These are phyloP conservation scores for Fusarium guadeloupense DNA, from an alignment of 2,329 filamentous ascomycete genomes.

Conservation along the genomic window DNA sequence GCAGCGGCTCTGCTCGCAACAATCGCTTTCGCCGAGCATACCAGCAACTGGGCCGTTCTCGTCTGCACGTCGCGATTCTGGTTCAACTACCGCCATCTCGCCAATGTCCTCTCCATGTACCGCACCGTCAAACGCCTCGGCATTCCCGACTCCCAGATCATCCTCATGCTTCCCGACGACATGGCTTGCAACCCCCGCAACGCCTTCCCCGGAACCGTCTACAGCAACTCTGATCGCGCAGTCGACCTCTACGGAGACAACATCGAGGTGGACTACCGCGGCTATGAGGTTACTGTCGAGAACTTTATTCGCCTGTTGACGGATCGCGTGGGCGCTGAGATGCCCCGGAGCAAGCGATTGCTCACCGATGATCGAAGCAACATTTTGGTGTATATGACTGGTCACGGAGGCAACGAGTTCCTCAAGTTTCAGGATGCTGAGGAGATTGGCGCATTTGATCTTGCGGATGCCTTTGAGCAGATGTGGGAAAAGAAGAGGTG, in stretches of 20 bases:
- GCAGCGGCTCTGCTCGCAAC: constrained; percentile 58
- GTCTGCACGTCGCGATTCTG: constrained; percentile 98
- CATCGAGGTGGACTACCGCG: constrained; percentile 97
- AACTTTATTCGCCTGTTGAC: constrained; percentile 97
- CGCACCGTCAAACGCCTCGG: constrained; percentile 97
- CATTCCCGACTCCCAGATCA: constrained; percentile 98
- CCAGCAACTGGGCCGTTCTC: constrained; percentile 99
- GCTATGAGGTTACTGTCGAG: constrained; percentile 98
- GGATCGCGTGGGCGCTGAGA: constrained; percentile 92
- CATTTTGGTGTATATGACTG: constrained; percentile 98
- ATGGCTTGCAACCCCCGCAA: constrained; percentile 99
- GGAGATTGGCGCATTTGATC: constrained; percentile 94
- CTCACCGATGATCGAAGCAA: constrained; percentile 96
- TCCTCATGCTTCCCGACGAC: constrained; percentile 99
- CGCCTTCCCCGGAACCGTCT: constrained; percentile 95
- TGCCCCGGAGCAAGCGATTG: constrained; percentile 91
- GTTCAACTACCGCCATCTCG: constrained; percentile 99
- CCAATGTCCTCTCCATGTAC: constrained; percentile 97
- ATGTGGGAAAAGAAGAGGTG: constrained; percentile 99
- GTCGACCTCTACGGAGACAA: constrained; percentile 98
- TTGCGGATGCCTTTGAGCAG: constrained; percentile 97
- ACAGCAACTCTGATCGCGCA: constrained; percentile 96
- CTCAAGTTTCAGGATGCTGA: constrained; percentile 98
- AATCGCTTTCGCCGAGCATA: constrained; percentile 75
- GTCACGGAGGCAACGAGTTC: constrained; percentile 97